A percentile compares a stretch with the other conserved stretches of the same genome.
phyloP scores from a whole-genome alignment of 2,329 filamentous ascomycete genomes.

The Calonectria multiphialidica region DNA sequence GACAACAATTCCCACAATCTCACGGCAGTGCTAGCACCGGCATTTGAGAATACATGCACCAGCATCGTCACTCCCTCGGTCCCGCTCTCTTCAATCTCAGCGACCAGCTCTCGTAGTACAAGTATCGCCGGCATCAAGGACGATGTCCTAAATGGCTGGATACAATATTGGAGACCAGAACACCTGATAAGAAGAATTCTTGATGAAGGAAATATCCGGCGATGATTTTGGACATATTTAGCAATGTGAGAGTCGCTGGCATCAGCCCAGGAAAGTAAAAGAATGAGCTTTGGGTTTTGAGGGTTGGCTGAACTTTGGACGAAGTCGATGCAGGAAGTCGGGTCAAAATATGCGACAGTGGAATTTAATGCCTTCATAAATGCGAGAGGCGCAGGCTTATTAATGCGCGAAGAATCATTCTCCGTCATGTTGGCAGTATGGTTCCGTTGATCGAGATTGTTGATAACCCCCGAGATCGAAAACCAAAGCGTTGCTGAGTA shows the following conservation, averaged over 20 bases:
- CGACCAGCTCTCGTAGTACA: conserved; percentile 51
- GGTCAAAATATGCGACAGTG: conserved; percentile 50
- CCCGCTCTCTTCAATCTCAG: conserved; percentile 27
- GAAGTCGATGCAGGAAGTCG: neutral
- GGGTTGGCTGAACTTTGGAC: neutral
- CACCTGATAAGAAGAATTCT: conserved; percentile 61
- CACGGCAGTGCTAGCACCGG: conserved; percentile 59
- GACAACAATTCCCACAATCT: conserved; percentile 44
- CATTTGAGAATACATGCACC: conserved; percentile 66
- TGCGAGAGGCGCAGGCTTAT: conserved; percentile 38
- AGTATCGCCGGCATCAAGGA: conserved; percentile 55
- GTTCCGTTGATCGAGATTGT: neutral
- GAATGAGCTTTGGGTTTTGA: conserved; percentile 57
- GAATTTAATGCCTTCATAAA: conserved; percentile 55
- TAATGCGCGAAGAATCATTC: neutral
- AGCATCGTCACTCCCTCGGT: conserved; percentile 49
- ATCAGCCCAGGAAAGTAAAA: conserved; percentile 65
- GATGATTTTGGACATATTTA: conserved; percentile 63
- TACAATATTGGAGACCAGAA: conserved; percentile 51
- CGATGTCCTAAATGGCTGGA: conserved; percentile 44
- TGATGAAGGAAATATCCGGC: conserved; percentile 57
- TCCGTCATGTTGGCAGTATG: neutral
- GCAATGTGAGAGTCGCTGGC: conserved; percentile 62
- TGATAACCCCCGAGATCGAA: neutral
- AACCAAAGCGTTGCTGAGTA: too few species aligned